Base-by-base conservation (phyloP, 2,329 filamentous ascomycete genomes). In the Alternaria infectoria region DNA sequence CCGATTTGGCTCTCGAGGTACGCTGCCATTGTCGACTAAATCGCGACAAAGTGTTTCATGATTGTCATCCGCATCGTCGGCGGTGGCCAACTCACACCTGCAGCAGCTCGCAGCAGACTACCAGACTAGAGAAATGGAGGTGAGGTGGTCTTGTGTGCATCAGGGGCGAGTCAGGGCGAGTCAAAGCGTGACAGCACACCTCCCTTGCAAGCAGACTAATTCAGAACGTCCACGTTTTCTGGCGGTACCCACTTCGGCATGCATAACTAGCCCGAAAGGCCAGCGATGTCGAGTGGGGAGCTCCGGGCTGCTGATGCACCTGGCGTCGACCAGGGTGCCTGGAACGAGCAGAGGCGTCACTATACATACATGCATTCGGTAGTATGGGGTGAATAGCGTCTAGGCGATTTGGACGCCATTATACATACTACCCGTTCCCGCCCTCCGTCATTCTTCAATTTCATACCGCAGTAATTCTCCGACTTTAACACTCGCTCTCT, bases 361-460 rank as follows among this genome's bases (percentile, higher is more conserved):
- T 74, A 68, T 69, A 68, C 66, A 64, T 60, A 62, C 72, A 69
- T 69, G 66, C 66, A 64, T 60, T 69, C 66, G 61, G 71, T 74
- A 75, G 74, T 77, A 76, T 77, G 77, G 76, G 73, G 76, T 78
- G 75, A 78, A 77, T 78, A 72, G 76, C 74, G 75, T 77, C 76
- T 77, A 70, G 75, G 73, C 75, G 65, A 65, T 65, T 65, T 67
- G 59, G 67, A 67, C 69, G 57, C 62, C 69, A 74, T 70, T 77
- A 76, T 73, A 40, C 77, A 62, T 62, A 77, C 71, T 70, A 75
- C 67, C 68, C 65, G 61, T 58, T 69, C 62, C 49, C 44, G 44
- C 54, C 43, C 54, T 62, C 54, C 51, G 62, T 64, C 62, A 62
- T 57, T 67, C 36, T 61, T 54, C 65, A 72, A 54, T 62, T 65